Evolutionary conservation across 2,329 filamentous ascomycete species (phyloP).

Genomic region (Scleromitrula shiraiana): DNA sequence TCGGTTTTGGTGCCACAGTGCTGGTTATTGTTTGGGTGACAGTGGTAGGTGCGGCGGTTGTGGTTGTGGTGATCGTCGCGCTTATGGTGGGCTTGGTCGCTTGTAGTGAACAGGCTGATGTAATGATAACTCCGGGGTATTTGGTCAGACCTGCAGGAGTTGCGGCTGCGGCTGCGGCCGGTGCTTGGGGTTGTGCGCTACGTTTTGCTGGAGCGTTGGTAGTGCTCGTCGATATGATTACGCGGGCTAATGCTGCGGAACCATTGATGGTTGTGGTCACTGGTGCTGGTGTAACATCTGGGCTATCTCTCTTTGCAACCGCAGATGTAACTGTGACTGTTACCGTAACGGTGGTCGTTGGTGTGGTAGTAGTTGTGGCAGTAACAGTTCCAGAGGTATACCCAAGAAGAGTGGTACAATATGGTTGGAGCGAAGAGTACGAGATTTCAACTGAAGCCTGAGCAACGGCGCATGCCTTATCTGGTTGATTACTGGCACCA

Average conservation of each 20-base stretch:
- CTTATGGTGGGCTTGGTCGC: background rate
- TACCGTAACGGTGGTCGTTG: background rate
- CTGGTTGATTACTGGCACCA: no score
- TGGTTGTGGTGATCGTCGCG: background rate
- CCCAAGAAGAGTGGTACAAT: background rate
- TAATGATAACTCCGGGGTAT: background rate
- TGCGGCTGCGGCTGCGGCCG: background rate
- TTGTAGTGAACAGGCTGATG: background rate
- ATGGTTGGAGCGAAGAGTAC: background rate
- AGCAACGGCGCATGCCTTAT: background rate
- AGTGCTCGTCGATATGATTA: background rate
- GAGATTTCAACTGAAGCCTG: background rate
- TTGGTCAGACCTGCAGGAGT: background rate
- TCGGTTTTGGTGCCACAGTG: no score
- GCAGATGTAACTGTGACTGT: background rate
- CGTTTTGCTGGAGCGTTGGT: background rate
- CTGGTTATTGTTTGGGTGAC: background rate
- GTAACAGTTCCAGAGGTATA: background rate
- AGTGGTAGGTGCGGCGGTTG: background rate
- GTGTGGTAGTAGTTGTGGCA: background rate
- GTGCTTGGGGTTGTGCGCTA: no score
- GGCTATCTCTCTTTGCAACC: background rate
- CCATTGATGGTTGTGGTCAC: no score
- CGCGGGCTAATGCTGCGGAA: no score
- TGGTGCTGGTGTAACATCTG: no score